Conservation (phyloP, 495 filamentous ascomycete genomes). For the Aspergillus olivimuriae region DNA sequence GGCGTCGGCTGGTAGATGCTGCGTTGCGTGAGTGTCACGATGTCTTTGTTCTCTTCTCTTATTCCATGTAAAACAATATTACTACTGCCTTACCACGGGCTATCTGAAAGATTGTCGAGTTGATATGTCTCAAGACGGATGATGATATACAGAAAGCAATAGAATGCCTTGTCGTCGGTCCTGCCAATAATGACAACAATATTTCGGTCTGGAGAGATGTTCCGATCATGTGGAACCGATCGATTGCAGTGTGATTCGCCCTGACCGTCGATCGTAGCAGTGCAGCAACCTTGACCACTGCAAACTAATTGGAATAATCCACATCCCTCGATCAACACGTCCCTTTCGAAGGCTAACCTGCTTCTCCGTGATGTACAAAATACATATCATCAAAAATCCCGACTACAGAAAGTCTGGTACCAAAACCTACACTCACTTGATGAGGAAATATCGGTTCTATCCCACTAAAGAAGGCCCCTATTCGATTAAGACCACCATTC, state of each 20-base stretch:
- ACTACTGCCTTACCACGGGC: too few relatives aligned
- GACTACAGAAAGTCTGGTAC: constrained; percentile 59
- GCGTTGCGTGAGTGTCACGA: constrained; percentile 1
- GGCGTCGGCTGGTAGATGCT: constrained; percentile 15
- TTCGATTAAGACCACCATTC: constrained; percentile 39
- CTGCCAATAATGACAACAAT: too few relatives aligned
- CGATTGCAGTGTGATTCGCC: too few relatives aligned
- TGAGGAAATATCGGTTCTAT: constrained; percentile 65
- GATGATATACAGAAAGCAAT: constrained; percentile 2
- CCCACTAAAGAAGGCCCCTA: constrained; percentile 68
- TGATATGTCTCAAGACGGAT: background rate
- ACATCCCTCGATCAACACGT: background rate
- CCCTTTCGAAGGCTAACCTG: background rate
- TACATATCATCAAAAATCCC: constrained; percentile 49
- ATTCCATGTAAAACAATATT: constrained; percentile 9
- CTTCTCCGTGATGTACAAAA: constrained; percentile 30
- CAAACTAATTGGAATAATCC: too few relatives aligned
- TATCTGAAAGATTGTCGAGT: background rate
- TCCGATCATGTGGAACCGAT: too few relatives aligned
- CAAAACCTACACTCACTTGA: constrained; percentile 64
- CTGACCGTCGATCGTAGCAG: too few relatives aligned
- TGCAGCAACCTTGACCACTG: too few relatives aligned
- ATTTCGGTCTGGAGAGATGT: too few relatives aligned
- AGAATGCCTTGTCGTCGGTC: too few relatives aligned
- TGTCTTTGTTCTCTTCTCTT: background rate